Base-by-base conservation (phyloP, 345 rosid genomes). In the Reutealis trisperma region DNA sequence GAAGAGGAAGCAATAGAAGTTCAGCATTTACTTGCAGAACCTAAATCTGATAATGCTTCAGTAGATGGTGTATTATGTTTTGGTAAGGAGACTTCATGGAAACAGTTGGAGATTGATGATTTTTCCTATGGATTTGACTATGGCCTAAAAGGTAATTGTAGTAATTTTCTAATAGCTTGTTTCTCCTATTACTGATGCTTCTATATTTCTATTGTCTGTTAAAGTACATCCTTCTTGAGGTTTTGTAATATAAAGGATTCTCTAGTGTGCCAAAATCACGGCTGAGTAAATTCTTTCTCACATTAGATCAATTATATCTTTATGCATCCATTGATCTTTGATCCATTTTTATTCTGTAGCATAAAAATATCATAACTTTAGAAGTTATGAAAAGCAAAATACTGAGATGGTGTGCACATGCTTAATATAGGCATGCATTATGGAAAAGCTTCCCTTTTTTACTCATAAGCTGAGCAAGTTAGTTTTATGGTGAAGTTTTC, bases 1-100 rank as follows among this genome's bases (percentile, higher is more conserved):
- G 82, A 86, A 82, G 89, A 85, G 45, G 88, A 89, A 82, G 61
- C 85, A 63, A 62, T 75, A 79, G 88, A 82, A 76, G 86, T 84
- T 75, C 79, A 82, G 74, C 85, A 76, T 74, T 71, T 84, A 61
- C 69, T 83, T 34, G 84, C 78, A 67, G 96, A 90, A 65, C 88
- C 93, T 51, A 80, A 84, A 78, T 77, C 80, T 76, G 91, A 89
- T 45, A 77, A 83, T 80, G 74, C 76, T 72, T 80, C 85, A 0
- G 87, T 87, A 10, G 94, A 93, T 66, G 86, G 86, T 77, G 85
- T 79, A 57, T 75, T 88, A 63, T 87, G 89, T 72, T 77, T 84
- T 27, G 83, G 82, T 75, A 81, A 86, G 77, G 93, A 91, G 75
- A 82, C 77, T 79, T 70, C 85, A 57, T 88, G 83, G 71, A 86